A percentile compares a stretch with the other conserved stretches of the same genome.
Evolutionary conservation across 805 yeast species (phyloP).

Genomic region (Saccharomycopsis sp.): DNA sequence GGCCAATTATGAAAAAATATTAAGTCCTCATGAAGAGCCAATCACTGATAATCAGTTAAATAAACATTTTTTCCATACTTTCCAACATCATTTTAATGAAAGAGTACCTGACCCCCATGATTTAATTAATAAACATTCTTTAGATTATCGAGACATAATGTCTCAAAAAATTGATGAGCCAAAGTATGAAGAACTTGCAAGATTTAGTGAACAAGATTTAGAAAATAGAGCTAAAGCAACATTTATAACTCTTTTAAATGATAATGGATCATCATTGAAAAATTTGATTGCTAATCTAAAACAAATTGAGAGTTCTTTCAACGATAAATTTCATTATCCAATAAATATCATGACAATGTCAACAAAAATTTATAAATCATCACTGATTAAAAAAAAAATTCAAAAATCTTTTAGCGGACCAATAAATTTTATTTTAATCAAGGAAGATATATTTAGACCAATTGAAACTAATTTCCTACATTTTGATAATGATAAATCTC

Average conservation of each 20-base stretch:
- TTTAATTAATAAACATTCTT: too few relatives aligned
- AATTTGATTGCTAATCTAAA: constrained; percentile 47
- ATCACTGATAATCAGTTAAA: constrained; percentile 2
- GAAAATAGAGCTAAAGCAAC: constrained; percentile 76
- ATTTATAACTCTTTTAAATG: constrained; percentile 60
- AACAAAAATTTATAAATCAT: constrained; percentile 44
- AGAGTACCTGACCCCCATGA: constrained; percentile 2
- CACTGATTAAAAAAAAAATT: constrained; percentile 35
- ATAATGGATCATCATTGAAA: constrained; percentile 35
- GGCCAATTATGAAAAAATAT: background rate
- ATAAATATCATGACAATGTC: constrained; percentile 30
- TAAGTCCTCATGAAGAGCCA: background rate
- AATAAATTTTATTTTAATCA: constrained; percentile 35
- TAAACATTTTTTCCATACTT: constrained; percentile 5
- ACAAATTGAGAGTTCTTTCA: constrained; percentile 56
- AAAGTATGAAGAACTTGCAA: constrained; percentile 27
- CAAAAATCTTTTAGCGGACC: constrained; percentile 33
- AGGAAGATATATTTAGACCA: constrained; percentile 34
- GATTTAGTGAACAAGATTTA: constrained; percentile 22
- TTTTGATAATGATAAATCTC: constrained; percentile 46
- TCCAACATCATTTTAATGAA: constrained; percentile 7
- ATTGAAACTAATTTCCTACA: constrained; percentile 31
- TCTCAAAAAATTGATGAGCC: constrained; percentile 37
- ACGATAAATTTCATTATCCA: constrained; percentile 64
- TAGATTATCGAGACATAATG: too few relatives aligned